Conservation (phyloP, 441 rosid species). For the Viola pubescens region DNA sequence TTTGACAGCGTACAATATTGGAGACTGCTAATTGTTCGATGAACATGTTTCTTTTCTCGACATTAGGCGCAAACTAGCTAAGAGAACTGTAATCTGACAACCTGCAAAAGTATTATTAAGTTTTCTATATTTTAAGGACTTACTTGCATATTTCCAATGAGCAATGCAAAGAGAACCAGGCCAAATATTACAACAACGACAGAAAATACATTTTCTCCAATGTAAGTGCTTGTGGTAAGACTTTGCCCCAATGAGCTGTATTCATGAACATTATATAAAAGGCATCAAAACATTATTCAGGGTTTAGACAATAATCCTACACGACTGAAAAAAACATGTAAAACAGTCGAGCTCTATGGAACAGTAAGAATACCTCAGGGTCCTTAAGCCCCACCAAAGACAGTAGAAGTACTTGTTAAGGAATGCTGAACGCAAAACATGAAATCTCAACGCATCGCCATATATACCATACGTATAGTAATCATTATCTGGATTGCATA, state of each 20-base stretch:
- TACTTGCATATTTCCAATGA: conserved; percentile 90
- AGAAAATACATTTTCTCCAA: conserved; percentile 64
- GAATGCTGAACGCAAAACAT: conserved; percentile 51
- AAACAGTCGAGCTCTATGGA: not conserved
- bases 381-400: conserved; percentile 94
- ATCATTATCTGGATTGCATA: conserved; percentile 38
- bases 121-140: conserved; percentile 8
- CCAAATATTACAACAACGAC: conserved; percentile 64
- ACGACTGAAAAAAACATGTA: not conserved
- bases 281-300: not conserved
- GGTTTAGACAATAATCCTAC: not conserved
- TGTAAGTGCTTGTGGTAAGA: conserved; percentile 57
- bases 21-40: too few species aligned
- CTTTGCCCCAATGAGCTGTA: conserved; percentile 75
- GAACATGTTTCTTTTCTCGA: too few species aligned
- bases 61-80: not conserved
- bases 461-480: conserved; percentile 67
- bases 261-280: not conserved
- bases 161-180: conserved; percentile 76
- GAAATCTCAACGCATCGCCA: conserved; percentile 52
- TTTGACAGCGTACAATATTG: not conserved
- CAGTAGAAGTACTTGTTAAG: conserved; percentile 78
- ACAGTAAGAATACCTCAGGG: conserved; percentile 48
- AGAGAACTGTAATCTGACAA: not conserved
- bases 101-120: not conserved